Evolutionary conservation across 768 basidiomycete species (phyloP), one percentile per base, ranked within the genome.

Genomic region (Clitopilus hobsonii): DNA sequence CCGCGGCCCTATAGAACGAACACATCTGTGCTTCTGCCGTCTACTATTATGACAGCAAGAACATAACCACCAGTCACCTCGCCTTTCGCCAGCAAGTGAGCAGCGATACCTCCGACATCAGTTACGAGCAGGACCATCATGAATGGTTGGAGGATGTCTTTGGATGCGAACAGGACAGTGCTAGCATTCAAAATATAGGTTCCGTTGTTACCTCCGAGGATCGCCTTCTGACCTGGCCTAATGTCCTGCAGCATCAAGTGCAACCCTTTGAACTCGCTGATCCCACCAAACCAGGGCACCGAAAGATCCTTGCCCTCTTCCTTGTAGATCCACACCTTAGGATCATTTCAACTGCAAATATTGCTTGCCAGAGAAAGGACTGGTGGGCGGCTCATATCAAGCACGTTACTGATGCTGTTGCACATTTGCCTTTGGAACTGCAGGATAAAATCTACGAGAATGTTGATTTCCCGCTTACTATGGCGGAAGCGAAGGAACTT

Each of bases 281-380:
- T 58, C 59, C 58, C 0, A 65, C 67, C 11, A 69, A 68, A 51
- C 71, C 69, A 2, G 77, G 74, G 2, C 64, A 72, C 53, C 63
- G 74, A 48, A 78, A 73, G 59, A 71, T 78, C 18, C 59, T 77
- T 11, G 70, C 67, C 1, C 67, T 78, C 18, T 75, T 74, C 41
- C 51, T 56, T 16, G 51, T 56, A 1, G 55, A 56, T 25, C 51
- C 55, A 3, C 51, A 56, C 41, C 52, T 52, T 22, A 50, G 55
- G 5, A 32, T 56, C 36, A 56, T 56, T n/a, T 56, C 55, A 5
- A 56, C 55, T 13, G 51, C 55, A 14, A 56, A 56, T 18, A 22
- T 52, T 13, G 51, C 55, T 16, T 52, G 55, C 27, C 55, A 52
- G 24, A 36, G 51, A 36, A 41, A 51, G 32, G 63, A 67, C 11